A percentile compares a stretch with the other conserved stretches of the same genome.
phyloP scores from a whole-genome alignment of 495 filamentous ascomycete genomes.

The Cairneyella variabilis region DNA sequence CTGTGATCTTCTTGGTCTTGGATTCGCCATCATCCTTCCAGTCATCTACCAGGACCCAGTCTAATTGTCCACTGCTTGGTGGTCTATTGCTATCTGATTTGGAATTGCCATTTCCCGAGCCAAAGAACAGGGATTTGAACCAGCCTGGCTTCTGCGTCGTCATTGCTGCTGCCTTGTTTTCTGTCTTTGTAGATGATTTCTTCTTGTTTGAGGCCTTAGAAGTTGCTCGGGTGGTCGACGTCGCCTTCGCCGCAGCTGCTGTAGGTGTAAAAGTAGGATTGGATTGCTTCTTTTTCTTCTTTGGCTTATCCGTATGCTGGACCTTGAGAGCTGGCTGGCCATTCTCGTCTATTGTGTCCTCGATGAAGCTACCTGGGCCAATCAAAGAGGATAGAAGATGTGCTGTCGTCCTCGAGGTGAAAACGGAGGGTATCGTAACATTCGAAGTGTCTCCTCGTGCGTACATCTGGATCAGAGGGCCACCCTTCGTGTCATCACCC shows the following conservation, averaged over 20 bases:
- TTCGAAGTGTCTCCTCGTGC: slow-evolving; percentile 92
- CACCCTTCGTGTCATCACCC: slow-evolving; percentile 85
- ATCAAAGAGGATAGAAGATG: slow-evolving; percentile 89
- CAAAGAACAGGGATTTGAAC: slow-evolving; percentile 56
- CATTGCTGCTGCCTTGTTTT: slow-evolving; percentile 19
- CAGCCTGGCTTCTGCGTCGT: slow-evolving; percentile 54
- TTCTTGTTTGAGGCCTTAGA: slow-evolving; percentile 10
- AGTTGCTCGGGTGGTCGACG: slow-evolving; percentile 9
- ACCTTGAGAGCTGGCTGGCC: slow-evolving; percentile 44
- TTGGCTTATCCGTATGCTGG: slow-evolving; percentile 40
- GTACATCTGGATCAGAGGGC: slow-evolving; percentile 93
- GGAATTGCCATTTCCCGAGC: slow-evolving; percentile 37
- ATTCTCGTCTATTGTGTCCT: slow-evolving; percentile 49
- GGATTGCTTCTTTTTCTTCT: slow-evolving; percentile 29
- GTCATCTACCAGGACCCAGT: slow-evolving; percentile 70
- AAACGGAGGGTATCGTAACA: slow-evolving; percentile 87
- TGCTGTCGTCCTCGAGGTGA: slow-evolving; percentile 92
- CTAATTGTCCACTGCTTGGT: slow-evolving; percentile 77
- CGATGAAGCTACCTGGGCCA: slow-evolving; percentile 60
- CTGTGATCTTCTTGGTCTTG: slow-evolving; percentile 16
- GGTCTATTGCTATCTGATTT: slow-evolving; percentile 59
- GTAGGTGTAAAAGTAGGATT: slow-evolving; percentile 26
- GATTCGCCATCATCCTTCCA: slow-evolving; percentile 53
- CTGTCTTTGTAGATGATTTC: slow-evolving; percentile 7
- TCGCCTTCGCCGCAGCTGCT: slow-evolving; percentile 16